Evolutionary conservation across 1,139 yeast species (phyloP), one percentile per base, ranked within the genome.

Genomic region (Pneumocystis carinii): DNA sequence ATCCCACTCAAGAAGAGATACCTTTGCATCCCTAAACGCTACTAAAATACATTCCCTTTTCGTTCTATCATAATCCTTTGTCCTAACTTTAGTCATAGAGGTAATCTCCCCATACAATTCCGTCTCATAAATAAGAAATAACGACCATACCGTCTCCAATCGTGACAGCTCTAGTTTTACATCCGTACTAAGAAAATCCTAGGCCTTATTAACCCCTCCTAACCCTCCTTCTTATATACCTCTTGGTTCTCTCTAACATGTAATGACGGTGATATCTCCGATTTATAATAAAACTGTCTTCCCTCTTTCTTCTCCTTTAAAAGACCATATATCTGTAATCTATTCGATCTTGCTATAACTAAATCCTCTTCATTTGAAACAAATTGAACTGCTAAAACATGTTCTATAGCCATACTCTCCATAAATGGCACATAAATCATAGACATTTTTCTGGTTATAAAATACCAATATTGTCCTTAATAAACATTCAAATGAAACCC

Each of bases 1-100:
- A 71, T 89, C 86, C 90, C 96, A 92, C 66, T 79, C 79, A 36
- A 92, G 75, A 56, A 90, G 75, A 0, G 95, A 86, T 63, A 89
- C 72, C 72, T 90, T 90, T 32, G 97, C 96, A 64, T 76, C 77
- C 67, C 84, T 82, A 53, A 95, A 87, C 14, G 90, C 77, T 1
- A 92, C 77, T 4, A 86, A 73, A 57, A 92, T 70, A 67, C 82
- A 84, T 69, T 88, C 69, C 6, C 61, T 58, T n/a, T 62, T 90
- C 63, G 81, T 72, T 3, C 72, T 71, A 0, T 79, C 78, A 56
- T 79, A 77, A 61, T 81, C 85, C 15, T 74, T 69, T 3, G 87
- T 48, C 14, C 55, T 27, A 19, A 87, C 75, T 1, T 81, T 72
- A 60, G 78, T 78, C 59, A 90, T 73, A 64, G 81, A 87, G 0